These are phyloP conservation scores for Oryza coarctata DNA, from an alignment of 176 grass and related monocot species.

Conservation along the genomic window DNA sequence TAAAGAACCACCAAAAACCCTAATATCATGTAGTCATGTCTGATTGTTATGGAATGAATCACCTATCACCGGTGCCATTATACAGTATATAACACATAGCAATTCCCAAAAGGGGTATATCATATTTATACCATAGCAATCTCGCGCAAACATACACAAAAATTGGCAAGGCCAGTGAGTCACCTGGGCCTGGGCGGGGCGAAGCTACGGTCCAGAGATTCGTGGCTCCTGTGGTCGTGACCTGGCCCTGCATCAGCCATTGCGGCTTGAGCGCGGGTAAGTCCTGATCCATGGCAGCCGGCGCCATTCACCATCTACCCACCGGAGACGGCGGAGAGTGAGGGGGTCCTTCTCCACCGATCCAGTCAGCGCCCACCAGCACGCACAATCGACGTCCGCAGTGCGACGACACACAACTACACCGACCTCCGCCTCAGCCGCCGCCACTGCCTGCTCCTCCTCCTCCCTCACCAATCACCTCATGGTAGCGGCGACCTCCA, in stretches of 20 bases:
- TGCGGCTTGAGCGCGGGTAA: constrained; percentile 52
- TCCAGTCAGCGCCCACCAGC: constrained; percentile 19
- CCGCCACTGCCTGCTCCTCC: neutral
- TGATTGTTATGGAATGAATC: neutral
- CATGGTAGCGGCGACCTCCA: constrained; percentile 1
- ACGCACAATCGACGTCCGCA: constrained; percentile 11
- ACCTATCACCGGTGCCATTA: neutral
- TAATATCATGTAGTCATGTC: neutral
- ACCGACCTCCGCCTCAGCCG: neutral
- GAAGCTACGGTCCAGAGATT: constrained; percentile 45
- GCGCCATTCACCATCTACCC: constrained; percentile 65
- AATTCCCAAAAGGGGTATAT: neutral
- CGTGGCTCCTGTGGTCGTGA: constrained; percentile 11
- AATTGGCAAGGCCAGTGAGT: constrained; percentile 9
- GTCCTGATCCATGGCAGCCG: constrained; percentile 52
- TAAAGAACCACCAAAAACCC: neutral
- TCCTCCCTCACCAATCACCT: constrained; percentile 12
- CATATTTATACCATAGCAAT: constrained; percentile 8
- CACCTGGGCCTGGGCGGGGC: constrained; percentile 44
- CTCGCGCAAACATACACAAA: neutral
- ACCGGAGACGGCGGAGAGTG: constrained; percentile 31
- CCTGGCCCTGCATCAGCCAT: constrained; percentile 49
- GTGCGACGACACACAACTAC: neutral
- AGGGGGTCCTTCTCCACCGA: constrained; percentile 26
- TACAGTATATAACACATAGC: constrained; percentile 16